Base-by-base conservation (phyloP, 176 grass and related monocot genomes). In the Triticum dicoccoides region DNA sequence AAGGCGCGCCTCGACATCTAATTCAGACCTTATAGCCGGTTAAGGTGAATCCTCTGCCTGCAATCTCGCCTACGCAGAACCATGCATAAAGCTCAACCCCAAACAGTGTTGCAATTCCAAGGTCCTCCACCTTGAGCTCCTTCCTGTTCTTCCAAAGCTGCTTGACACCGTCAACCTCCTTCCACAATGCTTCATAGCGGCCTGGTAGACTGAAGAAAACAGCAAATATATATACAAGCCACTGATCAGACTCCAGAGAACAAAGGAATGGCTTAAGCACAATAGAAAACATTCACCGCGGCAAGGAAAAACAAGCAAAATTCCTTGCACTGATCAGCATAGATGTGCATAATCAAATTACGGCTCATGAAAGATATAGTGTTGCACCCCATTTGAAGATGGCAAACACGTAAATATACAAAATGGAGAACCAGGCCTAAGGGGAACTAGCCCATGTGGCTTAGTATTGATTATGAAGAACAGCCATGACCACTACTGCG, bases 161-260 rank as follows among this genome's bases (percentile, higher is more conserved):
- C 71, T 95, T 97, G 10, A 91, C 81, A 70, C 89, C 61, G 79
- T 97, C 90, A 75, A 93, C 30, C 84, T 97, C 95, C 82, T 97
- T 97, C 95, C 95, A 97, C 66, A 97, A 93, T 41, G 86, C 69
- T 80, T 97, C 95, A 52, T 95, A 97, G 79, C 95, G 86, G 52
- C 89, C 87, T 47, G 95, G 95, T 42, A 97, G 79, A 81, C 95
- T 97, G 95, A 88, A 77, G 34, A 69, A 83, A 79, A 85, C 71
- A 68, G 8, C 8, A 54, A 83, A 59, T 32, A 52, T 35, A 52
- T 35, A 85, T 34, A 85, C 9, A 84, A 82, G 29, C 24, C 59
- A 89, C 56, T 52, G 9, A 69, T 71, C 27, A 87, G 86, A 59
- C 13, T 85, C 33, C 20, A 64, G 66, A 80, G 64, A 69, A 42